Conservation (phyloP, 2,329 filamentous ascomycete species). For the Botrytis medusae region DNA sequence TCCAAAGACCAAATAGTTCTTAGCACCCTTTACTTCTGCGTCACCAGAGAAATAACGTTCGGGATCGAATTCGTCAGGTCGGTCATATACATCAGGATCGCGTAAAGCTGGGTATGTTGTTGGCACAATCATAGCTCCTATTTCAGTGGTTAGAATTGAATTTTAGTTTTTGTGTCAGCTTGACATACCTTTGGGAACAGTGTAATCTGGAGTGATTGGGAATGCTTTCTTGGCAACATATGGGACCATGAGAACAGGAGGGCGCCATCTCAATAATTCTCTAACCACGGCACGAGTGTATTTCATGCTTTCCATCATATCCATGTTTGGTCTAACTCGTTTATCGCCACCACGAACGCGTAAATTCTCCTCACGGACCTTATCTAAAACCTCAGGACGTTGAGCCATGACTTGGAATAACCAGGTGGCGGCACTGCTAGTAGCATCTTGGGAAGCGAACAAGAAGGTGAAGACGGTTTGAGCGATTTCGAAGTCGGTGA, state of each 20-base stretch:
- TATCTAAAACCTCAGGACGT: conserved; percentile 86
- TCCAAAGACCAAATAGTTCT: conserved; percentile 97
- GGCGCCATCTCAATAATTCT: conserved; percentile 88
- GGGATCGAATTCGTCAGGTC: conserved; percentile 85
- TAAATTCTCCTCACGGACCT: conserved; percentile 88
- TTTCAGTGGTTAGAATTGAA: conserved; percentile 24
- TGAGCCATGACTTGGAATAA: conserved; percentile 93
- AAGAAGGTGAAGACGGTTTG: conserved; percentile 95
- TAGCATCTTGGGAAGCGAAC: conserved; percentile 96
- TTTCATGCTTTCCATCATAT: conserved; percentile 81
- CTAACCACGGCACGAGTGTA: conserved; percentile 92
- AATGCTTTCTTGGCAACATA: conserved; percentile 95
- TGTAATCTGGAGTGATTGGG: conserved; percentile 83
- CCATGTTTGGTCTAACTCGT: conserved; percentile 70
- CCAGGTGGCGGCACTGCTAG: conserved; percentile 90
- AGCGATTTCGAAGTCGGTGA: conserved; percentile 86
- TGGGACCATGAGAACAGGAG: conserved; percentile 95
- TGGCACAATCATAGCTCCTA: conserved; percentile 88
- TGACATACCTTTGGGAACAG: conserved; percentile 77
- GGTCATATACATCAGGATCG: conserved; percentile 87
- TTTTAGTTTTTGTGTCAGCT: neutral
- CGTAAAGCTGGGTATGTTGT: conserved; percentile 88
- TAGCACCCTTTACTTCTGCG: conserved; percentile 74
- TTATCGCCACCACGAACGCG: conserved; percentile 72
- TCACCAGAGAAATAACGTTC: conserved; percentile 89